Evolutionary conservation across 305 asterid genomes (phyloP).

Genomic region (Nicotiana rustica): DNA sequence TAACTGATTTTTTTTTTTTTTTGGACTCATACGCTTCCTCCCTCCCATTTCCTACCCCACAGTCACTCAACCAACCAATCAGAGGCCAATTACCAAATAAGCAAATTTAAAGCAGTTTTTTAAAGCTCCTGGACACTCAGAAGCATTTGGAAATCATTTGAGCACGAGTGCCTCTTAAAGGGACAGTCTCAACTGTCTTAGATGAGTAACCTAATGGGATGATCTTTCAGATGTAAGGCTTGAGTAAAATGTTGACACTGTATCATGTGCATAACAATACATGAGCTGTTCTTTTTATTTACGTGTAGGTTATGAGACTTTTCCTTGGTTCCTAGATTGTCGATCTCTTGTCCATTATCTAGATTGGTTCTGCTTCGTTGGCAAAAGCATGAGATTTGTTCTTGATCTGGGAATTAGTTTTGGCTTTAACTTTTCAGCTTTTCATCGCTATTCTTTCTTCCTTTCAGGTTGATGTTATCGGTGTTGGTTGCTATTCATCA

Average conservation of each 20-base stretch:
- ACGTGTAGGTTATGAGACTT: background rate
- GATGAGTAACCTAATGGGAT: slow-evolving; percentile 20
- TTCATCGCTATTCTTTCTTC: slow-evolving; percentile 6
- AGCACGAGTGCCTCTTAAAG: slow-evolving; percentile 4
- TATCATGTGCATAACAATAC: background rate
- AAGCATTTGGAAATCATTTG: slow-evolving; percentile 8
- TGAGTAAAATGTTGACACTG: background rate
- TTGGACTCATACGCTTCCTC: background rate
- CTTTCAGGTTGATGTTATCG: slow-evolving; percentile 88
- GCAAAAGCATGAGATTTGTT: background rate
- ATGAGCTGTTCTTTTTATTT: background rate
- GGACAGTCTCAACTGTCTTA: slow-evolving; percentile 6
- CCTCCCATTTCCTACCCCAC: background rate
- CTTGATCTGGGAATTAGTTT: background rate
- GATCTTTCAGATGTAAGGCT: background rate
- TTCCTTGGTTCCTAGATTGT: background rate
- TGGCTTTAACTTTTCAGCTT: background rate
- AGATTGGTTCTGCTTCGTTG: background rate
- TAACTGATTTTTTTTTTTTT: background rate
- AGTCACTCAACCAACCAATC: background rate
- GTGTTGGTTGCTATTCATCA: slow-evolving; percentile 97
- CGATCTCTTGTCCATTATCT: slow-evolving; percentile 6
- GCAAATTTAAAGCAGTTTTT: background rate
- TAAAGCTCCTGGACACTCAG: background rate
- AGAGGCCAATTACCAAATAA: background rate